A percentile compares a stretch with the other conserved stretches of the same genome.
These are phyloP conservation scores for Leishmania amazonensis DNA, from an alignment of 208 protist genomes.

Conservation along the genomic window DNA sequence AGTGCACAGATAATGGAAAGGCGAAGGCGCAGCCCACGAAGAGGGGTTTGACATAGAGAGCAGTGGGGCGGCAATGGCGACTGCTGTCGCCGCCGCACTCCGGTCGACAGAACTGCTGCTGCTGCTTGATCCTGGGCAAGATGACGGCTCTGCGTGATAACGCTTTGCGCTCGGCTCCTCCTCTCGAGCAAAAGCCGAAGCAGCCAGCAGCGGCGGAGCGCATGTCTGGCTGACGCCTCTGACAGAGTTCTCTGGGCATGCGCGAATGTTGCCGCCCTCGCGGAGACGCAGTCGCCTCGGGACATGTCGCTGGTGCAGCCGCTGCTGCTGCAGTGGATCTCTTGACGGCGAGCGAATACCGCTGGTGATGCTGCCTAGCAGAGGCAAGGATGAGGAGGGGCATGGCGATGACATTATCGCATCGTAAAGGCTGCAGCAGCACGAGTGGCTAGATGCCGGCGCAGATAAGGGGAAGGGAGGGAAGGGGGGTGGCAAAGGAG, in stretches of 20 bases:
- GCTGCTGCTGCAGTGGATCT: not conserved
- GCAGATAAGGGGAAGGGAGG: not conserved
- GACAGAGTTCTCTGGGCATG: not conserved
- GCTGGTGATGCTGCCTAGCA: not conserved
- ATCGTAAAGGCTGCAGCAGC: not conserved
- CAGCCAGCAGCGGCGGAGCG: not conserved
- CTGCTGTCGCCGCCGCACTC: not conserved
- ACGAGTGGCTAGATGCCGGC: not conserved
- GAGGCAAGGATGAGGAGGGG: not conserved
- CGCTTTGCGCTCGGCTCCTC: not conserved
- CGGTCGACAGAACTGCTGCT: not conserved
- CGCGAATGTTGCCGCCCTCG: not conserved
- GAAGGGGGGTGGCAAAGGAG: too few species aligned
- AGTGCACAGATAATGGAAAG: not conserved
- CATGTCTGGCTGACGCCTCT: not conserved
- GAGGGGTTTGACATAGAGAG: not conserved
- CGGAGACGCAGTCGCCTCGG: not conserved
- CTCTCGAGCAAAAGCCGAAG: not conserved
- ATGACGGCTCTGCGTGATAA: constrained; percentile 8
- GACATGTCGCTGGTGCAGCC: not conserved
- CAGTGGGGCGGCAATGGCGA: not conserved
- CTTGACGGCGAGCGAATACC: not conserved
- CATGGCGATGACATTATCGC: not conserved
- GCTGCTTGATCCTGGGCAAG: not conserved
- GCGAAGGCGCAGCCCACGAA: not conserved